phyloP scores from a whole-genome alignment of 1,284 basidiomycete genomes.

The Ustilago vetiveriae region DNA sequence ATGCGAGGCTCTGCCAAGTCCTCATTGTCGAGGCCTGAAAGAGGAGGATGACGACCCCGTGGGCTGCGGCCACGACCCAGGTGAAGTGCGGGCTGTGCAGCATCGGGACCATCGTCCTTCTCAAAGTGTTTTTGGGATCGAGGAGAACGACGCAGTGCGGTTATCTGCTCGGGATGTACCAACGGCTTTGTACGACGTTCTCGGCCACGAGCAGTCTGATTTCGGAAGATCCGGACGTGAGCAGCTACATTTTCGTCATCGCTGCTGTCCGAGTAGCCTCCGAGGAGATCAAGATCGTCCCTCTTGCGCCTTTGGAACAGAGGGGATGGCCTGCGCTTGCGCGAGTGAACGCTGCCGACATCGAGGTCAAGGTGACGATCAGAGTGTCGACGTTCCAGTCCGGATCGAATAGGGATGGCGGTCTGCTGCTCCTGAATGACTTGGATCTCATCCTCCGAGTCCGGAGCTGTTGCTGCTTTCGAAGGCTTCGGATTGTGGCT shows the following conservation, averaged over 20 bases:
- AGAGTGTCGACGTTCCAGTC: constrained; percentile 3
- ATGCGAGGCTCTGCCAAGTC: neutral
- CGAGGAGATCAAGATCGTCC: constrained; percentile 29
- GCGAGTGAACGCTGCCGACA: constrained; percentile 27
- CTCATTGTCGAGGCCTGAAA: neutral
- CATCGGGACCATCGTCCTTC: neutral
- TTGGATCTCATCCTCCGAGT: constrained; percentile 33
- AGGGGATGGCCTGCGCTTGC: constrained; percentile 15
- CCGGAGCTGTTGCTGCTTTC: neutral
- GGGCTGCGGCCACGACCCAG: constrained; percentile 1
- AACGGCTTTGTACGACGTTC: constrained; percentile 24
- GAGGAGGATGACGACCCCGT: constrained; percentile 4
- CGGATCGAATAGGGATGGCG: constrained; percentile 30
- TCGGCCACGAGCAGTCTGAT: constrained; percentile 15
- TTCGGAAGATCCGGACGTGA: neutral
- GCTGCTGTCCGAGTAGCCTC: constrained; percentile 21
- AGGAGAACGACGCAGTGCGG: constrained; percentile 2
- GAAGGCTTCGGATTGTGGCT: neutral
- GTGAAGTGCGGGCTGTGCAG: neutral
- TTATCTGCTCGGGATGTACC: constrained; percentile 6
- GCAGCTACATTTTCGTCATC: constrained; percentile 10
- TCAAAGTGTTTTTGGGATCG: constrained; percentile 5
- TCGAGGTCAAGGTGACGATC: constrained; percentile 32
- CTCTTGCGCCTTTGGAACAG: constrained; percentile 21
- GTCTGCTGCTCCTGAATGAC: constrained; percentile 29